Base-by-base conservation (phyloP, 2,329 filamentous ascomycete genomes). In the Exophiala sp. region DNA sequence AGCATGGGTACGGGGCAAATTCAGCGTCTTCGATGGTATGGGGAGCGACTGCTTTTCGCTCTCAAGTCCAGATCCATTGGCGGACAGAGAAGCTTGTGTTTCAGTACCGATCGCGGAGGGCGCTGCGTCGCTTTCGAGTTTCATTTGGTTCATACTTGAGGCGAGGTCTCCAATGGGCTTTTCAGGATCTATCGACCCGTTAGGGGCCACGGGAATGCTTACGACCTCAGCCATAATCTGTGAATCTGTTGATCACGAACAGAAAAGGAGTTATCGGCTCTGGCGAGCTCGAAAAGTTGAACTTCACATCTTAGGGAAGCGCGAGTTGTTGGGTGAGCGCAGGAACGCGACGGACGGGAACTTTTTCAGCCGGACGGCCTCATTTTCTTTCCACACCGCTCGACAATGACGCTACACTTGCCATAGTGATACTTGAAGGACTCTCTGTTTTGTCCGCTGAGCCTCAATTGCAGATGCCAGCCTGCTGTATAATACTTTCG, bases 1-100 rank as follows among this genome's bases (percentile, higher is more conserved):
- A 6, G 65, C 67, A 5, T 69, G 67, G 16, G 69, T 72, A 8
- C 53, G 60, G 24, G 72, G 72, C n/a, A 73, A 64, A 16, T 66
- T 55, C 42, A 50, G 40, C n/a, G 9, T 35, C 20, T 55, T 53
- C 21, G 50, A 8, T n/a, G 32, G n/a, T 7, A 9, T 33, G 32
- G 45, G 47, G 6, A 53, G 12, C 18, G 49, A 29, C 42, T 39
- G n/a, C 14, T 14, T 14, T 10, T 50, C 20, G n/a, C 10, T 9
- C 11, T 40, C 12, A 12, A 38, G n/a, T n/a, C 11, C 49, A 18
- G 42, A 36, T 21, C 46, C 50, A 20, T 42, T 32, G n/a, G 14
- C 36, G 10, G 33, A 7, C 7, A 34, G 14, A 33, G 45, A 12
- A 21, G 49, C 14, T 21, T 18, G 32, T 18, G 5, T 16, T 32